phyloP scores from a whole-genome alignment of 1,284 basidiomycete genomes.

The Trametes pubescens region DNA sequence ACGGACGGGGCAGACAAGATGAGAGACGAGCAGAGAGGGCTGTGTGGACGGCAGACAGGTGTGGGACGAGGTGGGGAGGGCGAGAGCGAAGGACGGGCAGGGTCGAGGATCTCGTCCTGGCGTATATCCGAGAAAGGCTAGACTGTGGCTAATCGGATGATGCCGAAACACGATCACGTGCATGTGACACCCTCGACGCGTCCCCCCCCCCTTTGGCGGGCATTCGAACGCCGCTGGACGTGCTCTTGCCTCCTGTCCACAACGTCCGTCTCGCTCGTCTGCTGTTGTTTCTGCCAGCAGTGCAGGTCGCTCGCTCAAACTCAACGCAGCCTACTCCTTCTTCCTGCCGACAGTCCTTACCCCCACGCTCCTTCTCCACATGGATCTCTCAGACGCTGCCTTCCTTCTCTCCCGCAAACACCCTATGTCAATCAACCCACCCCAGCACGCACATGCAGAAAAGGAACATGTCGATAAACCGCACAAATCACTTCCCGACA shows the following conservation, averaged over 20 bases:
- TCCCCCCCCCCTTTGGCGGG: conserved; percentile 3
- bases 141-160: conserved; percentile 12
- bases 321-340: background rate
- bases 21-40: background rate
- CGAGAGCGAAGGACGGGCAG: background rate
- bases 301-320: conserved; percentile 30
- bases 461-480: conserved; percentile 8
- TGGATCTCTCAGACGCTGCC: conserved; percentile 21
- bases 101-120: conserved; percentile 5
- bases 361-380: conserved; percentile 31
- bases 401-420: conserved; percentile 19
- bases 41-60: background rate
- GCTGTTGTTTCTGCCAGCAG: conserved; percentile 19
- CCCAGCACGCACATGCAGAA: background rate
- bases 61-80: background rate
- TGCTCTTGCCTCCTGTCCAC: background rate
- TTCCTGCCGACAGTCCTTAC: conserved; percentile 22
- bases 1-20: background rate
- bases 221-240: background rate
- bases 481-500: conserved; percentile 6
- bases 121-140: conserved; percentile 6
- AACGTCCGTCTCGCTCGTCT: background rate
- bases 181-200: conserved; percentile 8
- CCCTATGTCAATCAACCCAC: conserved; percentile 3
- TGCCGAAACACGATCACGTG: conserved; percentile 32